These are phyloP conservation scores for Cotoneaster glaucophyllus DNA, from an alignment of 306 rosid species.

Conservation along the genomic window DNA sequence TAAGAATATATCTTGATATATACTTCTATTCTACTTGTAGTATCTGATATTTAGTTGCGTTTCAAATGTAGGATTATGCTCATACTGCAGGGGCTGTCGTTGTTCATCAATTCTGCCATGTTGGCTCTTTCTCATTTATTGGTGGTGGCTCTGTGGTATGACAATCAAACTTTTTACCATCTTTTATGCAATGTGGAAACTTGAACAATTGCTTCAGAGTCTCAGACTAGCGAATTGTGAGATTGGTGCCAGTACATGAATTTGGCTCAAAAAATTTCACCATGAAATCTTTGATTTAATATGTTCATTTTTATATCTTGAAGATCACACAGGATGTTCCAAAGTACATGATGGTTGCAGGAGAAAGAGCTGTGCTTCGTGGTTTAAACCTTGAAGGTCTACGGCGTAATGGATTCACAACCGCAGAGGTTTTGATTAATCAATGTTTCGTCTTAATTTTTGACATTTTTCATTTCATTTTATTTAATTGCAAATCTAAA, in stretches of 20 bases:
- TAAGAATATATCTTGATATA: neutral
- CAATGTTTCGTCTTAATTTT: neutral
- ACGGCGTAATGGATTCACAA: slow-evolving; percentile 60
- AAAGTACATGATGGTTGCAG: slow-evolving; percentile 75
- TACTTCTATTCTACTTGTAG: neutral
- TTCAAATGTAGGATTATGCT: slow-evolving; percentile 62
- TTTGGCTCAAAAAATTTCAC: slow-evolving; percentile 7
- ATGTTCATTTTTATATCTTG: slow-evolving; percentile 27
- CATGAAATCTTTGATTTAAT: slow-evolving; percentile 11
- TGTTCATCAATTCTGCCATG: slow-evolving; percentile 86
- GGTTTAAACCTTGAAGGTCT: slow-evolving; percentile 88
- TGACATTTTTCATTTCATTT: neutral
- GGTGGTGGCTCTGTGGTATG: slow-evolving; percentile 97
- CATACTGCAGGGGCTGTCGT: slow-evolving; percentile 84
- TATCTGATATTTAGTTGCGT: slow-evolving; percentile 12
- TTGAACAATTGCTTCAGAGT: neutral
- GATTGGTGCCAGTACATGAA: neutral
- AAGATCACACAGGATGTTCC: slow-evolving; percentile 90
- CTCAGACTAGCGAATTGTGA: neutral
- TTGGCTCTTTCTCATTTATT: slow-evolving; percentile 77
- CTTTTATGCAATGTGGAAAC: neutral
- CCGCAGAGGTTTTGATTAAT: slow-evolving; percentile 45
- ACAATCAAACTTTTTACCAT: slow-evolving; percentile 1
- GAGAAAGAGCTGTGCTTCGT: slow-evolving; percentile 82
- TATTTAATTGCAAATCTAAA: slow-evolving; percentile 2